Evolutionary conservation across 2,329 filamentous ascomycete species (phyloP), one percentile per base, ranked within the genome.

Genomic region (Colletotrichum paranaense): DNA sequence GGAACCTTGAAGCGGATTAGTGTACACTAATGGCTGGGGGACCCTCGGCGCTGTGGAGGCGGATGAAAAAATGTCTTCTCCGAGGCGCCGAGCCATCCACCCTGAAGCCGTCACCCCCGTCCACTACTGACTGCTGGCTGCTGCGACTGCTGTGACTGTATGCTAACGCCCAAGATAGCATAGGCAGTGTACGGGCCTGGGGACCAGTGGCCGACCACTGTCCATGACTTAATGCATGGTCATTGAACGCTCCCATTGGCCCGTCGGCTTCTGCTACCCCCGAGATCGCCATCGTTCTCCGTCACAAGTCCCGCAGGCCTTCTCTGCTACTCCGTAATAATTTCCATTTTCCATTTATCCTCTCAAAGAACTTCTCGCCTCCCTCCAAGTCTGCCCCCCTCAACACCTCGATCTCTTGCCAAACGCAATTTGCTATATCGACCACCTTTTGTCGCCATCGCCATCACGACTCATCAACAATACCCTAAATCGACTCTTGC

Each of bases 251-350:
- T 56, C 35, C 68, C 55, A 75, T 75, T 75, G 74, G 74, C 58
- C 49, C 14, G 19, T 24, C 38, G 32, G 28, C 57, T 22, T 30
- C 38, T 53, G 22, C 60, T 71, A 74, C 62, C 69, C 70, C 74
- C 74, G 74, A 75, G 74, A 75, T 75, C 74, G 74, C 73, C 73
- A 66, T 72, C 58, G 63, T 64, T 57, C 72, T 72, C 73, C 74
- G 74, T 75, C 74, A 75, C 73, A 73, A 73, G 73, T 73, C 73
- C 69, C 73, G 66, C 68, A 75, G 56, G 60, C 67, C 35, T 16
- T 52, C 58, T 35, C 30, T 38, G 30, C 32, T 35, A 35, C 32
- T 35, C 32, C 32, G 32, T 35, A 69, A 52, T 49, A 49, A 52
- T 62, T 67, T 64, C 66, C 66, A 66, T 57, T 62, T 67, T 64